A percentile compares a stretch with the other conserved stretches of the same genome.
These are phyloP conservation scores for Microstegium vimineum DNA, from an alignment of 176 grass and related monocot species.

Conservation along the genomic window DNA sequence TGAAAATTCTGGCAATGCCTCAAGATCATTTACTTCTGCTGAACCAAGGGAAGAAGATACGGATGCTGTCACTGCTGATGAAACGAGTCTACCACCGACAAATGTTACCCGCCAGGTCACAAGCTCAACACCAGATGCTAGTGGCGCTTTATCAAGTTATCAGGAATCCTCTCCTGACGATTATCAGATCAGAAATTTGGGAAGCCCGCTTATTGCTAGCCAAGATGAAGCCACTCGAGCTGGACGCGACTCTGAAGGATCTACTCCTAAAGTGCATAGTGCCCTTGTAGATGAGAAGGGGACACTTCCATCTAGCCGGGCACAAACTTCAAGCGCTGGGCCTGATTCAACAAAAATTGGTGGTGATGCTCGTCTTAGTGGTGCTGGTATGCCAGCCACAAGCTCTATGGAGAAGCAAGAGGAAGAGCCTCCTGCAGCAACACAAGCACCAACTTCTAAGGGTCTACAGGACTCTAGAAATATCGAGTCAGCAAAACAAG, in stretches of 20 bases:
- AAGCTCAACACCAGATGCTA: not conserved
- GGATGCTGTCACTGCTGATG: not conserved
- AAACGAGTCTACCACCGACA: not conserved
- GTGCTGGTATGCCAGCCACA: not conserved
- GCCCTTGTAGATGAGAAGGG: not conserved
- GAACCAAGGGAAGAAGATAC: conserved; percentile 22
- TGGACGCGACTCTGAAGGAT: not conserved
- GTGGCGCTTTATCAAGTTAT: not conserved
- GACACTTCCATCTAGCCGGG: not conserved
- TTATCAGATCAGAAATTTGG: not conserved
- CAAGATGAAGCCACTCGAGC: not conserved
- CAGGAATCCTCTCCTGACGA: not conserved
- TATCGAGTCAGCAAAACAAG: not conserved
- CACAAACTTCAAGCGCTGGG: not conserved
- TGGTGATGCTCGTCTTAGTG: not conserved
- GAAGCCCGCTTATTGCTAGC: not conserved
- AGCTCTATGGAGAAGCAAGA: not conserved
- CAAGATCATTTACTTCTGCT: not conserved
- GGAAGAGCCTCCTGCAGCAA: not conserved
- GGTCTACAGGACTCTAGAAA: not conserved
- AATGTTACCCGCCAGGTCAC: not conserved
- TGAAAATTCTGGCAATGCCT: not conserved
- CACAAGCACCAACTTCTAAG: not conserved
- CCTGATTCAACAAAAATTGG: not conserved
- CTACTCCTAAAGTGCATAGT: not conserved